phyloP scores from a whole-genome alignment of 1,284 basidiomycete genomes.

The Ganoderma meredithae region DNA sequence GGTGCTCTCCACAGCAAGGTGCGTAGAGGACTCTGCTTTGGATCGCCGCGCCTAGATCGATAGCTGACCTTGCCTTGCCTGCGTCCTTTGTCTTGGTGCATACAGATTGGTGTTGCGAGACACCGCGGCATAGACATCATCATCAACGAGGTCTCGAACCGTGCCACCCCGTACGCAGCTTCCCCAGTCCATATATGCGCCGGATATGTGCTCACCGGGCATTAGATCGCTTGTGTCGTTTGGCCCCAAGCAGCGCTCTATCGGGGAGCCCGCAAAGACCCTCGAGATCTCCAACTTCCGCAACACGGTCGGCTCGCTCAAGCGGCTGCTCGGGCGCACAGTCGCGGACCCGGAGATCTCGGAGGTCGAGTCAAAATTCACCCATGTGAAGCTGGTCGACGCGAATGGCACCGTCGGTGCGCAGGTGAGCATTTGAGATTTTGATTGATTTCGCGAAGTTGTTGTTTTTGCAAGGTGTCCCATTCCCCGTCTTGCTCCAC shows the following conservation, averaged over 20 bases:
- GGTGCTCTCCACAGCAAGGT: conserved; percentile 90
- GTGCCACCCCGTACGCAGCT: conserved; percentile 83
- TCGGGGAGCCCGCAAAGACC: conserved; percentile 94
- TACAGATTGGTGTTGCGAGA: conserved; percentile 90
- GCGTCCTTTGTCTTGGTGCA: conserved; percentile 9
- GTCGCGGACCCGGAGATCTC: conserved; percentile 80
- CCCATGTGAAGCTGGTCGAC: conserved; percentile 87
- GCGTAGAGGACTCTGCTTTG: conserved; percentile 28
- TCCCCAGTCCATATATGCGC: neutral
- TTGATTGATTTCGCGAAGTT: too few relatives aligned
- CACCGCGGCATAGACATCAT: conserved; percentile 96
- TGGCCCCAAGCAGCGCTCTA: conserved; percentile 85
- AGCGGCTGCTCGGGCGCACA: conserved; percentile 86
- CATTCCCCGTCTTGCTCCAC: too few relatives aligned
- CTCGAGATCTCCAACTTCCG: conserved; percentile 98
- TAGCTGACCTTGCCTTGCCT: conserved; percentile 24
- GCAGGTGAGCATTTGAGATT: conserved; percentile 61
- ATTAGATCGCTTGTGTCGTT: conserved; percentile 90
- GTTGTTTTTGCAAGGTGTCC: too few relatives aligned
- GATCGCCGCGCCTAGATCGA: conserved; percentile 23
- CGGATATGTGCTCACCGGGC: conserved; percentile 13
- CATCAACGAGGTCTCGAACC: conserved; percentile 95
- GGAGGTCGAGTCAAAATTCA: conserved; percentile 87
- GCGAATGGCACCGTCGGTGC: conserved; percentile 82
- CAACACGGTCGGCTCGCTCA: conserved; percentile 92